phyloP scores from a whole-genome alignment of 805 yeast genomes.

The Yarrowia sp. region DNA sequence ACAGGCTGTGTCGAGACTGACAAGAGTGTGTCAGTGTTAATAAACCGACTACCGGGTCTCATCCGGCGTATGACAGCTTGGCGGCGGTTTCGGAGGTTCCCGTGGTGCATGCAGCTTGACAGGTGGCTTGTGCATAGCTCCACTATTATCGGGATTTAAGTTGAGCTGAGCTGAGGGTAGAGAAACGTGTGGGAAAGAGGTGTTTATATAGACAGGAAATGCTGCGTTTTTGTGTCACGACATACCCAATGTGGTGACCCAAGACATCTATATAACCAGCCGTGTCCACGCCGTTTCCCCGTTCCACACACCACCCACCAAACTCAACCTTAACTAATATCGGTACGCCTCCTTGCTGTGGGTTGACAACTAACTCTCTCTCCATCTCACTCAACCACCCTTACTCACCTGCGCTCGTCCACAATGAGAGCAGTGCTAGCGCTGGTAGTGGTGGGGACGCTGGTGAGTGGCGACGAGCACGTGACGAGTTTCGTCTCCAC shows the following conservation, averaged over 20 bases:
- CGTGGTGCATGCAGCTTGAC: slow-evolving; percentile 4
- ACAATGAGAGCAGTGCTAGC: slow-evolving; percentile 25
- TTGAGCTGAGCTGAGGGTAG: neutral
- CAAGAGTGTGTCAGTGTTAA: no score
- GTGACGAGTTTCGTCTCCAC: neutral
- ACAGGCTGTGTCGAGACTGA: neutral
- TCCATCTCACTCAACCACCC: neutral
- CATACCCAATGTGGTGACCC: neutral
- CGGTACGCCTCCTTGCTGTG: neutral
- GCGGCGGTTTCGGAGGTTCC: neutral
- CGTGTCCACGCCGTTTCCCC: neutral
- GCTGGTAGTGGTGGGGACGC: slow-evolving; percentile 18
- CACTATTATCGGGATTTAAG: slow-evolving; percentile 8
- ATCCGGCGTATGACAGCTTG: neutral
- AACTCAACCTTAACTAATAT: neutral
- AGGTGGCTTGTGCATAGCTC: slow-evolving; percentile 24
- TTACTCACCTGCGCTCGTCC: neutral
- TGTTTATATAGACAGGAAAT: neutral
- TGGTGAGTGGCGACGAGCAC: neutral
- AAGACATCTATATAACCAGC: no score
- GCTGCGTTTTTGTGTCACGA: neutral
- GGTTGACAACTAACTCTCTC: neutral
- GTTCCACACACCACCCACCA: neutral
- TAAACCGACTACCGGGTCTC: no score
- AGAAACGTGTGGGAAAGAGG: no score